Conservation (phyloP, 2,329 filamentous ascomycete species). For the Knoxdaviesia capensis region DNA sequence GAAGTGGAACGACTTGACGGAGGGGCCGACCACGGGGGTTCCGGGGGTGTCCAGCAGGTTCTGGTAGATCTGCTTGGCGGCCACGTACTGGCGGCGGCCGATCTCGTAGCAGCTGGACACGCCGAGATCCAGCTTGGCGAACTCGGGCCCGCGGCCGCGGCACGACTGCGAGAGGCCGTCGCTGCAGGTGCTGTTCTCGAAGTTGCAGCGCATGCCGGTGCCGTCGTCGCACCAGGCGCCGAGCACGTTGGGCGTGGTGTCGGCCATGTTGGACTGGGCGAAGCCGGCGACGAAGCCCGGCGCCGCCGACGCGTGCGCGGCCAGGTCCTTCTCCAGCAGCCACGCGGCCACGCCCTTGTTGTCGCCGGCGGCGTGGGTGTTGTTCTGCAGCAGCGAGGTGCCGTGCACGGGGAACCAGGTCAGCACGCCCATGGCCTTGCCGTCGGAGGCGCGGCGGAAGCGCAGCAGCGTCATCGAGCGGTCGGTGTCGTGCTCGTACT, state of each 20-base stretch:
- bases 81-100: slow-evolving; percentile 43
- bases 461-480: slow-evolving; percentile 54
- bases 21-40: slow-evolving; percentile 37
- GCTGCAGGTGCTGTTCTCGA: slow-evolving; percentile 60
- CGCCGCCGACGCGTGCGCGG: slow-evolving; percentile 28
- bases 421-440: slow-evolving; percentile 59
- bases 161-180: slow-evolving; percentile 46
- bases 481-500: slow-evolving; percentile 37
- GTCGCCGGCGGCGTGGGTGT: slow-evolving; percentile 79
- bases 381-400: slow-evolving; percentile 79
- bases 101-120: slow-evolving; percentile 61
- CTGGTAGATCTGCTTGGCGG: slow-evolving; percentile 28
- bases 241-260: slow-evolving; percentile 67
- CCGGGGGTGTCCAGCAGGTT: slow-evolving; percentile 23
- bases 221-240: slow-evolving; percentile 80
- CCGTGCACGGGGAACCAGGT: slow-evolving; percentile 90
- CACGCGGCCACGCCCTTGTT: slow-evolving; percentile 90
- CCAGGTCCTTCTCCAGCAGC: slow-evolving; percentile 56
- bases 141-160: slow-evolving; percentile 50
- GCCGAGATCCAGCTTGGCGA: slow-evolving; percentile 45
- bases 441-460: slow-evolving; percentile 54
- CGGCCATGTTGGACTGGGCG: slow-evolving; percentile 77
- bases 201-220: slow-evolving; percentile 44
- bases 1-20: slow-evolving; percentile 60
- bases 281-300: slow-evolving; percentile 70